These are phyloP conservation scores for Cytospora mali DNA, from an alignment of 2,329 filamentous ascomycete genomes.

Conservation along the genomic window DNA sequence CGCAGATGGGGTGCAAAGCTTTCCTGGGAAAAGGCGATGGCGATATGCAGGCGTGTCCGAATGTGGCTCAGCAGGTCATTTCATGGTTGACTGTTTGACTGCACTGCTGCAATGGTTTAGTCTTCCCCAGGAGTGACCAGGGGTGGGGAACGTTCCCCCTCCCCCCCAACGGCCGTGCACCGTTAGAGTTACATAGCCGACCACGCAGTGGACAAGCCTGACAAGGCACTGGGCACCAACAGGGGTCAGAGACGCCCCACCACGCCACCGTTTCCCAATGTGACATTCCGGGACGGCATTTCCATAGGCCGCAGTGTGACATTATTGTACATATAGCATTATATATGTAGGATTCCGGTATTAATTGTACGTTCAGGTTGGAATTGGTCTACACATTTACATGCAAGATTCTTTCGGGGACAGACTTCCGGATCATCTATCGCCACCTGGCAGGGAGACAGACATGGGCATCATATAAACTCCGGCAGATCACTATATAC, in stretches of 20 bases:
- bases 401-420: too few relatives aligned
- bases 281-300: neutral
- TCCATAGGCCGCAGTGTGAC: neutral
- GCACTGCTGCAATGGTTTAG: neutral
- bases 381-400: too few relatives aligned
- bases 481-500: neutral
- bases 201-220: neutral
- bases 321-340: neutral
- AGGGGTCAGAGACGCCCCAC: neutral
- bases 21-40: neutral
- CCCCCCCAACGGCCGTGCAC: neutral
- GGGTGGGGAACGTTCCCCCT: neutral
- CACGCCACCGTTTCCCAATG: neutral
- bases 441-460: too few relatives aligned
- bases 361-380: too few relatives aligned
- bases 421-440: too few relatives aligned
- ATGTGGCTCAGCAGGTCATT: constrained; percentile 1
- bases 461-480: neutral
- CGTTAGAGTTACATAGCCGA: neutral
- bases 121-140: neutral
- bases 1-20: neutral
- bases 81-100: constrained; percentile 1
- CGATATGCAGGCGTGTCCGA: neutral
- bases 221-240: neutral
- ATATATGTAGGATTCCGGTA: neutral